Conservation (phyloP, 192 early-diverging fungal species). For the Coemansia sp. region DNA sequence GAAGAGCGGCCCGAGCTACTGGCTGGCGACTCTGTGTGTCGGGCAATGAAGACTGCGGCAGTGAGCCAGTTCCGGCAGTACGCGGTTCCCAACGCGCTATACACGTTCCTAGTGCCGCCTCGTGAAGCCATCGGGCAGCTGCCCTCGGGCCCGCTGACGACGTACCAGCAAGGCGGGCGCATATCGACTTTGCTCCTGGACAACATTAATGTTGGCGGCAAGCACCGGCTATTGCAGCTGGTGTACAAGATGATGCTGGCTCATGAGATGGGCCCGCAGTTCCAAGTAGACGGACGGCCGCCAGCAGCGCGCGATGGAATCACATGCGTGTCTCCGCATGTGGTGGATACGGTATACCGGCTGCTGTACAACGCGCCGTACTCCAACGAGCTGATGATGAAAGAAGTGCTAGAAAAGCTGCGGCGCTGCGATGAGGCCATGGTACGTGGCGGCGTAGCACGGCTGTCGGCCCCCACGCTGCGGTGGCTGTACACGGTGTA, state of each 20-base stretch:
- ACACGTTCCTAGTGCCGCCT: slow-evolving; percentile 50
- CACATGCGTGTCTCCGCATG: slow-evolving; percentile 71
- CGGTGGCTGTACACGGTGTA: slow-evolving; percentile 75
- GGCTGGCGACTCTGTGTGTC: slow-evolving; percentile 24
- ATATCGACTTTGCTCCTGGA: slow-evolving; percentile 70
- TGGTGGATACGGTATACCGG: slow-evolving; percentile 76
- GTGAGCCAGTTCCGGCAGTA: slow-evolving; percentile 51
- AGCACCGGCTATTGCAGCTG: slow-evolving; percentile 66
- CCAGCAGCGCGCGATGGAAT: slow-evolving; percentile 47
- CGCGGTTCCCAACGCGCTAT: slow-evolving; percentile 50
- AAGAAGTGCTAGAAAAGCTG: slow-evolving; percentile 72
- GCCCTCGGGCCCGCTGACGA: slow-evolving; percentile 31
- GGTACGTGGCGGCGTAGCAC: slow-evolving; percentile 48
- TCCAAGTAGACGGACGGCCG: slow-evolving; percentile 58
- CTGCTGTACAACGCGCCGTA: slow-evolving; percentile 74
- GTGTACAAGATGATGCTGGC: slow-evolving; percentile 78
- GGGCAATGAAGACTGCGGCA: slow-evolving; percentile 46
- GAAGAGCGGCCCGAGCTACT: slow-evolving; percentile 40
- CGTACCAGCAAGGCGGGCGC: slow-evolving; percentile 67
- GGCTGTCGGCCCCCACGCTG: slow-evolving; percentile 53
- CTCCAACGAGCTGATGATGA: slow-evolving; percentile 72
- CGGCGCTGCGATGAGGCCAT: slow-evolving; percentile 67
- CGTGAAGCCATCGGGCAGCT: slow-evolving; percentile 37
- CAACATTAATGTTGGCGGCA: slow-evolving; percentile 66
- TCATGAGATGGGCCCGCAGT: slow-evolving; percentile 61